Base-by-base conservation (phyloP, 2,329 filamentous ascomycete species). In the Penicillium vulpinum region DNA sequence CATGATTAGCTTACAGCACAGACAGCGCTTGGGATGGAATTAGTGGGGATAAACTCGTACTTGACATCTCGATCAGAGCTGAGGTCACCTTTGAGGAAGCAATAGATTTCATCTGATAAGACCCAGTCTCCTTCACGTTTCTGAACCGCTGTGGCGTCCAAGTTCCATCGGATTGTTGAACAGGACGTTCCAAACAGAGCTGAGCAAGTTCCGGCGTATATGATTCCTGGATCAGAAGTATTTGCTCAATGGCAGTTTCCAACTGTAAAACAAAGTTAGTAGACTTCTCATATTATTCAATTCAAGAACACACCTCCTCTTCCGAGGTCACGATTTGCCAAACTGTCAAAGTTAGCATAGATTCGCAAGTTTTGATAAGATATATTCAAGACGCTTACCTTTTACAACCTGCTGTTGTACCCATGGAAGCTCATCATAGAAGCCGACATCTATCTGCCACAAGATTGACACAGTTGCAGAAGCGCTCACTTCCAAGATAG, bases 391-490 rank as follows among this genome's bases (percentile, higher is more conserved):
- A 18, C 6, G n/a, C 29, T 26, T 51, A 61, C 61, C 54, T 61
- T 65, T 62, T 9, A 63, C 59, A 26, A 60, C 56, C 44, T 68
- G 63, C 43, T 63, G 59, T n/a, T 51, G 39, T 8, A 56, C n/a
- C 47, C 51, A 45, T 7, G 61, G 51, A 21, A 48, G 22, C 8
- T 63, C 59, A 15, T 60, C 56, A 18, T 60, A 59, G 33, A 55
- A 65, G 5, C 59, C 64, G 4, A 62, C 39, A 45, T 67, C 64
- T n/a, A 69, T 41, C 31, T 66, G 64, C 66, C 66, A 68, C 4
- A 67, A 15, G 16, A 69, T 61, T 38, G 41, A 60, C 36, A 60
- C 22, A 36, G 47, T 47, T 43, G 36, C 28, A 36, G 53, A 56
- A 38, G 60, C 54, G 8, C 49, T 40, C 1, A 59, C 59, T 11